Percentiles rank a stretch among this genome's conserved stretches.
These are phyloP conservation scores for Fraxinus angustifolia DNA, from an alignment of 305 asterid genomes.

Conservation along the genomic window DNA sequence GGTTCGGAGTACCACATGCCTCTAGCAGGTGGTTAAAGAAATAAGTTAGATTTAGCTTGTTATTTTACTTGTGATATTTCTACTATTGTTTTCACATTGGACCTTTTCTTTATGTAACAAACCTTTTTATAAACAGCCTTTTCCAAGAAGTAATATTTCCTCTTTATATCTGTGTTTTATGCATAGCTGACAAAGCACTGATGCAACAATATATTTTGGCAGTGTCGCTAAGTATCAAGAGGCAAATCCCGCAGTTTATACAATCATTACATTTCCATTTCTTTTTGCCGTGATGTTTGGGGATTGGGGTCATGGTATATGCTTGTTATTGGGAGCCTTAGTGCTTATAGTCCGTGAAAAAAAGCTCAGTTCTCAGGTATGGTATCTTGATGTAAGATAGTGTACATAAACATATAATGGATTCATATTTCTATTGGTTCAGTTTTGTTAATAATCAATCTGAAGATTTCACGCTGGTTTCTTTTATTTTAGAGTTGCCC, in stretches of 20 bases:
- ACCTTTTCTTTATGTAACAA: background rate
- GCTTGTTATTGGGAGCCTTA: constrained; percentile 82
- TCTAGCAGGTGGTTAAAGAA: background rate
- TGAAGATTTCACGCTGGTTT: constrained; percentile 3
- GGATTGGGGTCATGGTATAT: constrained; percentile 99
- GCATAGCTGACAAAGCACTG: constrained; percentile 24
- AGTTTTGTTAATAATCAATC: constrained; percentile 1
- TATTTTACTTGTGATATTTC: background rate
- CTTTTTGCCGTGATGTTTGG: constrained; percentile 99
- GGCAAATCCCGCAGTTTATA: constrained; percentile 93
- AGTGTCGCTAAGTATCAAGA: constrained; percentile 95
- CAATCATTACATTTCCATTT: constrained; percentile 88
- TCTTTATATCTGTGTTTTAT: constrained; percentile 5
- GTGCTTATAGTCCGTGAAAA: constrained; percentile 73
- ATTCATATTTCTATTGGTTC: constrained; percentile 5
- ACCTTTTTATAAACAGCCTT: constrained; percentile 3
- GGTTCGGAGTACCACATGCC: background rate
- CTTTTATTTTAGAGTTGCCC: background rate
- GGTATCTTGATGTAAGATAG: constrained; percentile 19
- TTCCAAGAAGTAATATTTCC: constrained; percentile 8
- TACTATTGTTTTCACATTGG: constrained; percentile 7
- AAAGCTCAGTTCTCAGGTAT: constrained; percentile 82
- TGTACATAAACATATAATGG: background rate
- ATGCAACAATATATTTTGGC: constrained; percentile 31
- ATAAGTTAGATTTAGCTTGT: background rate